Evolutionary conservation across 2,329 filamentous ascomycete species (phyloP).

Genomic region (Cercospora janseana): DNA sequence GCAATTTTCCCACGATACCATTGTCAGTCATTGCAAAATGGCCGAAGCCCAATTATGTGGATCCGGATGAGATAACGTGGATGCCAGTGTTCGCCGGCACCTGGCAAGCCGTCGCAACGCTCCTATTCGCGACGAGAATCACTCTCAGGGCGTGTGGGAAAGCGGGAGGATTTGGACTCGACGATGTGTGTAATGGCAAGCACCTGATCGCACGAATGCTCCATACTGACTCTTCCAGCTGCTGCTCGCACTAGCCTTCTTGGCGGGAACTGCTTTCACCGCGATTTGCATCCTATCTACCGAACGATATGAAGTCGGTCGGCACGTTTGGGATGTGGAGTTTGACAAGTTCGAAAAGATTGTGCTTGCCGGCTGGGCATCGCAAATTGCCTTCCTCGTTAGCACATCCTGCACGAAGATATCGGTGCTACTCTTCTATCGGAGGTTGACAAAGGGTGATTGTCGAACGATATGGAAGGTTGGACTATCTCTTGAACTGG

Average conservation of each 20-base stretch:
- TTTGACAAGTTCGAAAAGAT: conserved; percentile 11
- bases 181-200: conserved; percentile 19
- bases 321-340: conserved; percentile 29
- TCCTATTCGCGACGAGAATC: conserved; percentile 28
- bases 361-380: conserved; percentile 22
- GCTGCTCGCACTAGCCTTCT: conserved; percentile 22
- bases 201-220: background rate
- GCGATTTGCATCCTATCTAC: conserved; percentile 17
- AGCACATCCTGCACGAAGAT: conserved; percentile 26
- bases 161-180: conserved; percentile 30
- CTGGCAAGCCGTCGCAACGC: conserved; percentile 23
- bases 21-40: conserved; percentile 25
- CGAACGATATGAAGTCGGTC: conserved; percentile 18
- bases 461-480: conserved; percentile 17
- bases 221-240: conserved; percentile 8
- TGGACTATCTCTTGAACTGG: background rate
- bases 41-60: conserved; percentile 30
- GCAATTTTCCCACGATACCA: conserved; percentile 27
- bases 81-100: conserved; percentile 24
- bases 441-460: conserved; percentile 22
- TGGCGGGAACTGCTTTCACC: conserved; percentile 25
- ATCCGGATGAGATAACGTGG: conserved; percentile 29
- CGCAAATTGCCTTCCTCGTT: conserved; percentile 25
- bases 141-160: conserved; percentile 25
- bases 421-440: conserved; percentile 33